phyloP scores from a whole-genome alignment of 176 grass and related monocot genomes.

The Areca catechu region DNA sequence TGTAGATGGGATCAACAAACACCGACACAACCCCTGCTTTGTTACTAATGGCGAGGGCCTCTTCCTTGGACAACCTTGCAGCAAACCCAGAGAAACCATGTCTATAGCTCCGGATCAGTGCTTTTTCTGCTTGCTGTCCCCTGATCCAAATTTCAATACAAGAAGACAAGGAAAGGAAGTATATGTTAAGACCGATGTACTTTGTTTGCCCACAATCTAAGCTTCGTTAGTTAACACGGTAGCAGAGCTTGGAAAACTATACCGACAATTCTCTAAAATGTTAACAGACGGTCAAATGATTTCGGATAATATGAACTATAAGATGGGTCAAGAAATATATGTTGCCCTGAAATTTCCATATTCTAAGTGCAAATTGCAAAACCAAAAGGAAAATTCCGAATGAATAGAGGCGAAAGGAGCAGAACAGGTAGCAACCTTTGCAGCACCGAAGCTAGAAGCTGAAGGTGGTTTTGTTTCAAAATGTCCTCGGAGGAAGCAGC shows the following conservation, averaged over 20 bases:
- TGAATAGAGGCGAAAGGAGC: too few relatives aligned
- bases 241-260: too few relatives aligned
- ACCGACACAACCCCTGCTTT: slow-evolving; percentile 65
- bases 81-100: slow-evolving; percentile 77
- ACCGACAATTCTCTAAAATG: too few relatives aligned
- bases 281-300: too few relatives aligned
- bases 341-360: too few relatives aligned
- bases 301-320: too few relatives aligned
- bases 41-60: slow-evolving; percentile 35
- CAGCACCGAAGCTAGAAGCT: slow-evolving; percentile 45
- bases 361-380: too few relatives aligned
- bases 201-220: too few relatives aligned
- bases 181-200: too few relatives aligned
- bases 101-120: slow-evolving; percentile 64
- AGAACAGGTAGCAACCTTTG: slow-evolving; percentile 22
- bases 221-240: too few relatives aligned
- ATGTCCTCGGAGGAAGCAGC: slow-evolving; percentile 18
- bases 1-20: slow-evolving; percentile 56
- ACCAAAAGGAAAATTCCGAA: too few relatives aligned
- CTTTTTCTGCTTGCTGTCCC: slow-evolving; percentile 21
- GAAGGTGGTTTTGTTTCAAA: slow-evolving; percentile 47
- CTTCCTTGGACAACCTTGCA: slow-evolving; percentile 41
- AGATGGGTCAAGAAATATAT: too few relatives aligned
- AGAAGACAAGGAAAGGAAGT: neutral
- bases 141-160: slow-evolving; percentile 16